Conservation (phyloP, 345 rosid genomes). For the Laguncularia racemosa region DNA sequence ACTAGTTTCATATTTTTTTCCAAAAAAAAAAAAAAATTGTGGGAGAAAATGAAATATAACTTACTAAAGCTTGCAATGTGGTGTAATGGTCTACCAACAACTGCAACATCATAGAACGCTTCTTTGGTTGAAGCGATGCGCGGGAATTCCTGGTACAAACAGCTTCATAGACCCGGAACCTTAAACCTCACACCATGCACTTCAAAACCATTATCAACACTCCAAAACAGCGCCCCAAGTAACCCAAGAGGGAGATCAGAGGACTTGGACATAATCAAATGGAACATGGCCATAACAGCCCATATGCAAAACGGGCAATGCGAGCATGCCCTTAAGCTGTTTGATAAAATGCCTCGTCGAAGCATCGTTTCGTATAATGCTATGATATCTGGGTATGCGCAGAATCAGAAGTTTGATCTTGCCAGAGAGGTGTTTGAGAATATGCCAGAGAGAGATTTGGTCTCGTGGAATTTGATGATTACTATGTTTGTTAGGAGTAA, state of each 20-base stretch:
- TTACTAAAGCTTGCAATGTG: no score
- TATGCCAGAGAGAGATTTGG: constrained; percentile 18
- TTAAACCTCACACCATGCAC: neutral
- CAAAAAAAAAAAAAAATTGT: no score
- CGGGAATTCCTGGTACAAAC: constrained; percentile 9
- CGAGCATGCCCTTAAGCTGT: constrained; percentile 10
- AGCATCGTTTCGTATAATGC: constrained; percentile 18
- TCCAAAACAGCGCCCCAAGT: neutral
- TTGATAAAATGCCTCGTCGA: constrained; percentile 13
- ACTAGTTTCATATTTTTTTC: no score
- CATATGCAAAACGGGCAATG: constrained; percentile 14
- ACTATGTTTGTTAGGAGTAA: constrained; percentile 12
- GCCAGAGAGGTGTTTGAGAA: constrained; percentile 13
- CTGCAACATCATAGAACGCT: no score
- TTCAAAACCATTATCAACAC: neutral
- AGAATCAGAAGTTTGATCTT: constrained; percentile 9
- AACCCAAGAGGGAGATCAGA: neutral
- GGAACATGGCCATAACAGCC: constrained; percentile 19
- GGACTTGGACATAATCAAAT: constrained; percentile 12
- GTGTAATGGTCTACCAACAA: no score
- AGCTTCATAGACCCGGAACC: neutral
- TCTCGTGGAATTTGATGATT: constrained; percentile 17
- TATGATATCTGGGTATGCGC: constrained; percentile 16
- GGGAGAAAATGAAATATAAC: no score
- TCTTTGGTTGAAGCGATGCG: constrained; percentile 5